Evolutionary conservation across 2,329 filamentous ascomycete species (phyloP).

Genomic region (Periconia sp.): DNA sequence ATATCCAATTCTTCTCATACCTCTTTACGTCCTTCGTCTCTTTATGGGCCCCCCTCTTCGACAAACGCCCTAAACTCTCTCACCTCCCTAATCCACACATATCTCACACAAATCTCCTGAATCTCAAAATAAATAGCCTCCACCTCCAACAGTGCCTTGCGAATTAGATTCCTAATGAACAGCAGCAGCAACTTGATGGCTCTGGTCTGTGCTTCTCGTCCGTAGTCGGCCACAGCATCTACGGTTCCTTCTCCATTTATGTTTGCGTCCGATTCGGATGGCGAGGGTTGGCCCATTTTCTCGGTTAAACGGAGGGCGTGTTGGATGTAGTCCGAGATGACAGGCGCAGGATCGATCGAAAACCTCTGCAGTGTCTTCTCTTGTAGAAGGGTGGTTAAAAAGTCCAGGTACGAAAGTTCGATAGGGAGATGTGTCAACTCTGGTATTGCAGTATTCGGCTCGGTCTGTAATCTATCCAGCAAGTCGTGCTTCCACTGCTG

Average conservation of each 20-base stretch:
- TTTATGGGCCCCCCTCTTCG: constrained; percentile 28
- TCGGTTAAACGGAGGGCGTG: constrained; percentile 46
- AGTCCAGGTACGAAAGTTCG: constrained; percentile 44
- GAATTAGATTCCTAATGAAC: constrained; percentile 47
- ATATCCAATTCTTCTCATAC: constrained; percentile 1
- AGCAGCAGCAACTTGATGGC: constrained; percentile 45
- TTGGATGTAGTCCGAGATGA: constrained; percentile 46
- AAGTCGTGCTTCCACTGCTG: constrained; percentile 31
- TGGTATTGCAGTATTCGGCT: constrained; percentile 29
- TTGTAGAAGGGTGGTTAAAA: constrained; percentile 46
- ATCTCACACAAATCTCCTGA: constrained; percentile 48
- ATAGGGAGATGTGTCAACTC: constrained; percentile 45
- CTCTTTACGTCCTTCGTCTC: too few relatives aligned
- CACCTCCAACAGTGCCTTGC: constrained; percentile 35
- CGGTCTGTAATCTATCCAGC: constrained; percentile 20
- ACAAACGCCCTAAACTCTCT: constrained; percentile 45
- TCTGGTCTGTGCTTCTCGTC: constrained; percentile 43
- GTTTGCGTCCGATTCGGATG: background rate
- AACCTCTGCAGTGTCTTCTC: constrained; percentile 25
- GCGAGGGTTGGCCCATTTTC: constrained; percentile 27
- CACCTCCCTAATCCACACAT: constrained; percentile 49
- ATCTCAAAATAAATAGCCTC: constrained; percentile 48
- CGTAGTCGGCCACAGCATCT: constrained; percentile 22
- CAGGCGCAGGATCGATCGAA: constrained; percentile 33
- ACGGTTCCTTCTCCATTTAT: constrained; percentile 8